phyloP scores from a whole-genome alignment of 2,329 filamentous ascomycete genomes.

The Aspergillus bombycis region DNA sequence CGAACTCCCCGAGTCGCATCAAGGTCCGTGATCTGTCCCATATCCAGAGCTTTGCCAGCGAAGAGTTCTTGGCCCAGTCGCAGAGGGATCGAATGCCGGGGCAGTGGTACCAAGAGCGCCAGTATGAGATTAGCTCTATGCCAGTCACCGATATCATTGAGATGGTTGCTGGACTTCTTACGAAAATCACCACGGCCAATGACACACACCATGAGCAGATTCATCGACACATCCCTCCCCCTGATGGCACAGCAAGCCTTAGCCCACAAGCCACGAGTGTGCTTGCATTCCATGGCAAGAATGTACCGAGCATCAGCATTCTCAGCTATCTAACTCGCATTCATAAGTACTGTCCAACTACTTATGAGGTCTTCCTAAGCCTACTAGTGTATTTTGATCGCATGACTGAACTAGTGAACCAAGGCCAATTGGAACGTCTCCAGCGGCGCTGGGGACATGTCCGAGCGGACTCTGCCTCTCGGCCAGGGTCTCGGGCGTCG shows the following conservation, averaged over 20 bases:
- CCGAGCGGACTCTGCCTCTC: conserved; percentile 20
- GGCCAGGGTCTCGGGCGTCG: conserved; percentile 23
- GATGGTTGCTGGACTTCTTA: conserved; percentile 95
- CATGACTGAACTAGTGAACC: conserved; percentile 96
- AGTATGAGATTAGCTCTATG: conserved; percentile 97
- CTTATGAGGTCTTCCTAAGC: conserved; percentile 96
- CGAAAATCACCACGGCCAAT: conserved; percentile 96
- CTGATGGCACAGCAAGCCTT: conserved; percentile 61
- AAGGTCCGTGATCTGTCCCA: conserved; percentile 87
- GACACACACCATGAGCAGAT: conserved; percentile 90
- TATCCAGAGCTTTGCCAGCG: conserved; percentile 82
- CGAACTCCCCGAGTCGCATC: conserved; percentile 62
- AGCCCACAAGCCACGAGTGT: conserved; percentile 72
- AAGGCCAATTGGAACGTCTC: conserved; percentile 69
- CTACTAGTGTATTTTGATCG: conserved; percentile 96
- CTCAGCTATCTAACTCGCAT: conserved; percentile 93
- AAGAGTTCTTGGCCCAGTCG: conserved; percentile 68
- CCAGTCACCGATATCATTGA: conserved; percentile 96
- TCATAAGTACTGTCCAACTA: conserved; percentile 98
- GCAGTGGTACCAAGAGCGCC: conserved; percentile 56
- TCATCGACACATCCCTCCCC: conserved; percentile 70
- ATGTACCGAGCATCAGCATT: conserved; percentile 95
- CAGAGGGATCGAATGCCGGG: conserved; percentile 47
- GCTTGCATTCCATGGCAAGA: conserved; percentile 96
- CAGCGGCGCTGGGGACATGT: conserved; percentile 28